Percentiles rank a stretch among this genome's conserved stretches.
These are phyloP conservation scores for Byssochlamys sp. DNA, from an alignment of 2,329 filamentous ascomycete species.

Conservation along the genomic window DNA sequence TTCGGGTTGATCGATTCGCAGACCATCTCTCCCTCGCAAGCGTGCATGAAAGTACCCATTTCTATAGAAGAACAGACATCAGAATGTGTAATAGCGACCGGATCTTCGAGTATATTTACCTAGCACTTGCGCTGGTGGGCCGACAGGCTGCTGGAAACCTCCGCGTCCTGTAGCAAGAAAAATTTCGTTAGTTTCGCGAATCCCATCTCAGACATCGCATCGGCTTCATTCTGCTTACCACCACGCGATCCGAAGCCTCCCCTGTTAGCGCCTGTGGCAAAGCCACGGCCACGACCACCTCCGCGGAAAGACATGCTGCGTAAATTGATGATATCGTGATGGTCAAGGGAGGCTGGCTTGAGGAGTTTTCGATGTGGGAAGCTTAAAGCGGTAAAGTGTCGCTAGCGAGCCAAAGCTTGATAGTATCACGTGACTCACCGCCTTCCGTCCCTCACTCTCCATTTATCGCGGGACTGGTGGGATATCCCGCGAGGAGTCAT, in stretches of 20 bases:
- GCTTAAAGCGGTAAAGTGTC: constrained; percentile 37
- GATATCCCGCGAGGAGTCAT: not conserved
- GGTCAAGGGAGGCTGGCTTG: constrained; percentile 12
- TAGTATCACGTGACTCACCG: constrained; percentile 24
- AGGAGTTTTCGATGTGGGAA: constrained; percentile 36
- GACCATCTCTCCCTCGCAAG: constrained; percentile 94
- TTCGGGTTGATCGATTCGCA: constrained; percentile 92
- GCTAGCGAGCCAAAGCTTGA: constrained; percentile 24
- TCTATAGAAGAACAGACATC: constrained; percentile 44
- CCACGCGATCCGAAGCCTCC: constrained; percentile 36
- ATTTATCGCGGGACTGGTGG: constrained; percentile 1
- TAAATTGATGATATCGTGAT: constrained; percentile 15
- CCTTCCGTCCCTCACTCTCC: constrained; percentile 19
- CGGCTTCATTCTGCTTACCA: constrained; percentile 28
- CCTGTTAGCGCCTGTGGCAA: constrained; percentile 44
- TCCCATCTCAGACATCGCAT: constrained; percentile 8
- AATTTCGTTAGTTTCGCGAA: constrained; percentile 30
- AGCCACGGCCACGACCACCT: constrained; percentile 44
- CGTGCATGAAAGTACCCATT: constrained; percentile 89
- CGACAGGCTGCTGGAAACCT: constrained; percentile 53
- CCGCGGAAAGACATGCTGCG: constrained; percentile 56
- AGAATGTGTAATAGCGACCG: not conserved
- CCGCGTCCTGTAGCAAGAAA: constrained; percentile 45
- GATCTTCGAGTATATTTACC: constrained; percentile 30
- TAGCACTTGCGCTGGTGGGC: constrained; percentile 53